Conservation (phyloP, 768 basidiomycete species). For the Psilocybe subaeruginosa region DNA sequence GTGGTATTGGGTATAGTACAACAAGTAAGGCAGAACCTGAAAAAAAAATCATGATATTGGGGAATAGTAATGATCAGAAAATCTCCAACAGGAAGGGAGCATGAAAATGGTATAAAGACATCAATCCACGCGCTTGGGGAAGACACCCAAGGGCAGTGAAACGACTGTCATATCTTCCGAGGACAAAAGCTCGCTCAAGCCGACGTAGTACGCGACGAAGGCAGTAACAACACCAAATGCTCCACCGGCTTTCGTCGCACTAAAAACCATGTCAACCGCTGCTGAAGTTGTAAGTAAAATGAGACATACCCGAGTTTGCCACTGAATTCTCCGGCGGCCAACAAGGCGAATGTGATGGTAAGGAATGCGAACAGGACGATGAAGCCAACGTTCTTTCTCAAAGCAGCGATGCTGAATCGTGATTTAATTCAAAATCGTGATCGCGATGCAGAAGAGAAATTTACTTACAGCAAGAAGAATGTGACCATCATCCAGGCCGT, state of each 20-base stretch:
- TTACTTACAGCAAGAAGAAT: conserved; percentile 62
- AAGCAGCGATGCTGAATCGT: conserved; percentile 34
- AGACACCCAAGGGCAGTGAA: conserved; percentile 44
- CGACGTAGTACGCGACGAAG: conserved; percentile 51
- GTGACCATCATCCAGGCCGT: conserved; percentile 77
- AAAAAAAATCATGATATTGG: conserved; percentile 1
- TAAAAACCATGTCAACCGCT: conserved; percentile 5
- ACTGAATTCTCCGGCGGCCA: conserved; percentile 43
- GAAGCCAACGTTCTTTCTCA: conserved; percentile 43
- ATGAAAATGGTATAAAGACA: not conserved
- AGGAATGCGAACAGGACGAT: conserved; percentile 41
- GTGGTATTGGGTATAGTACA: conserved; percentile 9
- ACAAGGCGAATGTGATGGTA: conserved; percentile 41
- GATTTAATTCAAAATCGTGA: not conserved
- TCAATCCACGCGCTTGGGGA: conserved; percentile 31
- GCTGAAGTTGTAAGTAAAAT: not conserved
- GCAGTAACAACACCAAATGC: conserved; percentile 47
- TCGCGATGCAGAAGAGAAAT: not conserved
- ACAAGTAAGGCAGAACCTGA: conserved; percentile 1
- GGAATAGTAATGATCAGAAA: not conserved
- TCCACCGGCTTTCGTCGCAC: conserved; percentile 46
- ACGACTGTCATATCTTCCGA: conserved; percentile 41
- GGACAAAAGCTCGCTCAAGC: conserved; percentile 44
- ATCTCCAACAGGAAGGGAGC: not conserved
- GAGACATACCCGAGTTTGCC: conserved; percentile 29